Conservation (phyloP, 1,284 basidiomycete species). For the Heliocybe sulcata region DNA sequence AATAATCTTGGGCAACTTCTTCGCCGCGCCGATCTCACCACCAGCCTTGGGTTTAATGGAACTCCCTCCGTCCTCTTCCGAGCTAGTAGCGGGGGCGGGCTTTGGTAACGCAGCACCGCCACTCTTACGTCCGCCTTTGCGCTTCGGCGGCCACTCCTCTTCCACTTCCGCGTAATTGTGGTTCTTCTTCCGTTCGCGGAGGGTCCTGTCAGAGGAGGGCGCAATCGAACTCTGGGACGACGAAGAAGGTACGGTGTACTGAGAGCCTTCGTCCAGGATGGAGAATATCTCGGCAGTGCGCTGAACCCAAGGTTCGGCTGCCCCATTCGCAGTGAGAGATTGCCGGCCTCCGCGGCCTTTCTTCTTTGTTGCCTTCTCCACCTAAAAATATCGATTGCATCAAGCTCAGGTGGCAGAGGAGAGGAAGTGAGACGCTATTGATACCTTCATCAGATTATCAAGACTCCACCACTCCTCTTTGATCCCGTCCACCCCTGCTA, state of each 20-base stretch:
- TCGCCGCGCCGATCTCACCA: conserved; percentile 11
- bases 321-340: conserved; percentile 18
- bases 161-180: conserved; percentile 12
- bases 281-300: conserved; percentile 37
- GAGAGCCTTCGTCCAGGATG: conserved; percentile 25
- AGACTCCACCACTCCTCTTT: conserved; percentile 65
- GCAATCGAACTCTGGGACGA: conserved; percentile 16
- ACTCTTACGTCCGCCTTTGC: conserved; percentile 4
- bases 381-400: conserved; percentile 28
- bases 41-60: conserved; percentile 4
- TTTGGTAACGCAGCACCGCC: background rate
- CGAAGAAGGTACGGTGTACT: conserved; percentile 18
- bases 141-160: conserved; percentile 7
- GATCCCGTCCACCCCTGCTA: conserved; percentile 33
- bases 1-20: conserved; percentile 50
- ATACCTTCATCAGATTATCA: conserved; percentile 58
- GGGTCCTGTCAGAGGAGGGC: conserved; percentile 37
- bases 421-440: conserved; percentile 5
- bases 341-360: conserved; percentile 36
- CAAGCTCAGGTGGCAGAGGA: background rate
- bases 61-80: background rate
- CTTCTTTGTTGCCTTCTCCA: conserved; percentile 69
- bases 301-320: conserved; percentile 47
- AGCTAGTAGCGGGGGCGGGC: background rate
- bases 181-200: conserved; percentile 49